Conservation (phyloP, 352 stramenopile genomes). For the Phytophthora melonis region DNA sequence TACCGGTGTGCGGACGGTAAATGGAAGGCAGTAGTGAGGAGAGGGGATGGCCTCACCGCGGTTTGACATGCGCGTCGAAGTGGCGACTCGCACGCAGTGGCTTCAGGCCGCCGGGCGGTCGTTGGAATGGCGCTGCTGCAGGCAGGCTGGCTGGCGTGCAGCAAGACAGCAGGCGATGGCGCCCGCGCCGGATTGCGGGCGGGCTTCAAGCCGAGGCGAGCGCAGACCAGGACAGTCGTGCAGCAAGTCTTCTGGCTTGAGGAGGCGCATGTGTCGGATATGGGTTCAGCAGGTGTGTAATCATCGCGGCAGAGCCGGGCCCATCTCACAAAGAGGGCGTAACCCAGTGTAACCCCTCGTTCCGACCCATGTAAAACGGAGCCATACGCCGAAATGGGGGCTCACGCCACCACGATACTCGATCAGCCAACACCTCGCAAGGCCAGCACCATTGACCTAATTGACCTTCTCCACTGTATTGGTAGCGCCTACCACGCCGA, state of each 20-base stretch:
- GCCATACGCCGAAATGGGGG: background rate
- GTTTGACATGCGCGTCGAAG: conserved; percentile 6
- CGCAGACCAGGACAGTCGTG: background rate
- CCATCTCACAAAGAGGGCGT: conserved; percentile 14
- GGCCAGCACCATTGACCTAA: background rate
- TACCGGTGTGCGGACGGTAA: conserved; percentile 10
- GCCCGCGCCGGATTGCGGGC: background rate
- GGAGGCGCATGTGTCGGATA: conserved; percentile 8
- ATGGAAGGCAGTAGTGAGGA: too few species aligned
- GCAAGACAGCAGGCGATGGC: background rate
- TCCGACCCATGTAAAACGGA: conserved; percentile 8
- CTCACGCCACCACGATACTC: background rate
- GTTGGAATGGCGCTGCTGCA: background rate
- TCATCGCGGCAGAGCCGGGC: conserved; percentile 15
- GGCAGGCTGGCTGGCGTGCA: background rate
- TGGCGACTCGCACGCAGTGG: background rate
- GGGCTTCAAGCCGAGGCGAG: too few species aligned
- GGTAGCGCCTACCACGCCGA: background rate
- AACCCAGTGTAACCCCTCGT: background rate
- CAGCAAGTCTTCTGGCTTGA: conserved; percentile 1
- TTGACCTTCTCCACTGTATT: background rate
- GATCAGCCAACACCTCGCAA: background rate
- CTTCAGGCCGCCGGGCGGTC: background rate
- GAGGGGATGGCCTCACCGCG: background rate
- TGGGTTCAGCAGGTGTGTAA: conserved; percentile 27